Percentiles rank a stretch among this genome's conserved stretches.
phyloP scores from a whole-genome alignment of 2,329 filamentous ascomycete species.

The Paracorniculantispora psalliotae region DNA sequence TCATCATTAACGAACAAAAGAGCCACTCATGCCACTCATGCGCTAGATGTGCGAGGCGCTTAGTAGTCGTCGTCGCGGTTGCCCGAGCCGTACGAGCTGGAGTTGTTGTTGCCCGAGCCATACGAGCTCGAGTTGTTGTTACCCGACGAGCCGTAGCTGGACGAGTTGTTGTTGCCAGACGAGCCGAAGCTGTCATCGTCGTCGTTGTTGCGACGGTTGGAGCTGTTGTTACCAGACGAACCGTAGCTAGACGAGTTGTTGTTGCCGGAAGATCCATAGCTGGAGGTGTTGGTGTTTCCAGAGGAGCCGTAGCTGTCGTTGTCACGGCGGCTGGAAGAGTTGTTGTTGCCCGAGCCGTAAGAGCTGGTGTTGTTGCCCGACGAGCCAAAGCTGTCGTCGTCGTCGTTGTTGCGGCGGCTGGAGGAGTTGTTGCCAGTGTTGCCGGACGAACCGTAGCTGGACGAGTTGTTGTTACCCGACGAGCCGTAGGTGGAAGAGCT shows the following conservation, averaged over 20 bases:
- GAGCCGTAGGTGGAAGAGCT: constrained; percentile 27
- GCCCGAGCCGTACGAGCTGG: constrained; percentile 17
- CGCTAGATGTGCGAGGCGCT: not conserved
- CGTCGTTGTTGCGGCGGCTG: constrained; percentile 13
- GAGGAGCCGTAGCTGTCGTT: constrained; percentile 18
- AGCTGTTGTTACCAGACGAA: constrained; percentile 5
- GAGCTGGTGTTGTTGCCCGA: constrained; percentile 19
- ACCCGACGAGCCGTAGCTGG: constrained; percentile 22
- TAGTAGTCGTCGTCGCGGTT: constrained; percentile 19
- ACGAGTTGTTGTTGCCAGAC: constrained; percentile 21
- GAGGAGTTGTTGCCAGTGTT: constrained; percentile 7
- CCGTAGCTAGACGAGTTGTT: constrained; percentile 19
- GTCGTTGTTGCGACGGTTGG: constrained; percentile 16
- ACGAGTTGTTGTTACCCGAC: constrained; percentile 17
- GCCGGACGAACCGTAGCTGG: constrained; percentile 18
- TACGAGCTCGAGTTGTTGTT: constrained; percentile 18
- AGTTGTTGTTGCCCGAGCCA: constrained; percentile 11
- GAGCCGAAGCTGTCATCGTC: constrained; percentile 16
- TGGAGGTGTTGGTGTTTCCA: constrained; percentile 18
- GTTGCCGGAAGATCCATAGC: constrained; percentile 30
- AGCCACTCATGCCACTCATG: not conserved
- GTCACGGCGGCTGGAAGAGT: constrained; percentile 13
- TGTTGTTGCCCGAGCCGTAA: constrained; percentile 13
- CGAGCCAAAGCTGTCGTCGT: constrained; percentile 20
- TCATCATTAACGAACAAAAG: not conserved